Evolutionary conservation across 352 stramenopile species (phyloP).

Genomic region (Pythium insidiosum): DNA sequence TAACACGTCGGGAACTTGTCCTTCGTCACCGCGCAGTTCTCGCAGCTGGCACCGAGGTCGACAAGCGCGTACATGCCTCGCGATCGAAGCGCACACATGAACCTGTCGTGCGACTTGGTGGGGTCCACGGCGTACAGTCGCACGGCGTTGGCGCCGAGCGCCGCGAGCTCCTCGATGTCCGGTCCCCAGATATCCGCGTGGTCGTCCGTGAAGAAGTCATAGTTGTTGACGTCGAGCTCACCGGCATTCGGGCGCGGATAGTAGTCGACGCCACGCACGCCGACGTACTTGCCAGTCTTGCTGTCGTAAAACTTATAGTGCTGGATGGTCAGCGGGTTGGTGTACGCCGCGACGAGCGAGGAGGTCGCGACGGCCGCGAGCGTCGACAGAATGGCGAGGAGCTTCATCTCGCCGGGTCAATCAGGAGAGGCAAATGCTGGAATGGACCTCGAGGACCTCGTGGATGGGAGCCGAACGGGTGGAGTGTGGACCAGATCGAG

Average conservation of each 20-base stretch:
- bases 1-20: constrained; percentile 55
- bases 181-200: constrained; percentile 51
- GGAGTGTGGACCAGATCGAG: too few species aligned
- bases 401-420: too few species aligned
- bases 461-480: too few species aligned
- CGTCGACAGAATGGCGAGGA: too few species aligned
- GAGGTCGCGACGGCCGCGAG: too few species aligned
- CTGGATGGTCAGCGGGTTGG: constrained; percentile 50
- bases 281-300: constrained; percentile 59
- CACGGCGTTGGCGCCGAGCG: constrained; percentile 66
- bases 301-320: constrained; percentile 75
- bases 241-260: constrained; percentile 81
- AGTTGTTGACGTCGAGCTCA: constrained; percentile 56
- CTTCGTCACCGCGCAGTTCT: constrained; percentile 47
- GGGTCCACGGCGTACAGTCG: constrained; percentile 81
- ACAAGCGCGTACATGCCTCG: constrained; percentile 75
- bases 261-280: constrained; percentile 75
- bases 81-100: constrained; percentile 75
- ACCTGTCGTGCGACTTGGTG: constrained; percentile 72
- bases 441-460: too few species aligned
- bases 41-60: constrained; percentile 48
- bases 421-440: too few species aligned
- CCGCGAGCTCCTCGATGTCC: constrained; percentile 57
- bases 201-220: constrained; percentile 83
- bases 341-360: too few species aligned